Conservation (phyloP, 805 yeast genomes). For the Ogataea pilisensis region DNA sequence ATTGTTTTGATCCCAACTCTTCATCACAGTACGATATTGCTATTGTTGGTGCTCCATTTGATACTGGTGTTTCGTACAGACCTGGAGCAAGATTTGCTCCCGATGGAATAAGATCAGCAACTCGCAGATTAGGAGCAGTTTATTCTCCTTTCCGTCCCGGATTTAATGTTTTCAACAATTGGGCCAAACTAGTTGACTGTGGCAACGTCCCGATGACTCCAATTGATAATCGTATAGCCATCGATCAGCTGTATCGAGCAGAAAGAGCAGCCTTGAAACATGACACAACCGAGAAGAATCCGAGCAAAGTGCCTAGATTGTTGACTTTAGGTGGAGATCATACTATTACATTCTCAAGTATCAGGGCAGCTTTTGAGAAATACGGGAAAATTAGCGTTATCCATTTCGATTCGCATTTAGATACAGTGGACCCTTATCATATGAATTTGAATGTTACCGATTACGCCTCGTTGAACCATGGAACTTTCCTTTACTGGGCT, state of each 20-base stretch:
- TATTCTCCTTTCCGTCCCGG: slow-evolving; percentile 33
- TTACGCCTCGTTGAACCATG: slow-evolving; percentile 54
- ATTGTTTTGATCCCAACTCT: slow-evolving; percentile 14
- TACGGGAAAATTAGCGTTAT: slow-evolving; percentile 47
- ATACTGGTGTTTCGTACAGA: slow-evolving; percentile 47
- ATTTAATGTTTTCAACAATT: slow-evolving; percentile 31
- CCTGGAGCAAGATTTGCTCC: slow-evolving; percentile 60
- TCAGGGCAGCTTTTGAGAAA: slow-evolving; percentile 47
- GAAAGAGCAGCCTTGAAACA: slow-evolving; percentile 42
- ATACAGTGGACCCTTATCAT: slow-evolving; percentile 62
- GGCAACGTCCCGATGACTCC: slow-evolving; percentile 57
- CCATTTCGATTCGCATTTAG: slow-evolving; percentile 67
- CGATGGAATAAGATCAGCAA: slow-evolving; percentile 42
- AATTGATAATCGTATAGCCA: slow-evolving; percentile 49
- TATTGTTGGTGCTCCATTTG: slow-evolving; percentile 53
- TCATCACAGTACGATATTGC: slow-evolving; percentile 39
- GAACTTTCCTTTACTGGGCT: slow-evolving; percentile 64
- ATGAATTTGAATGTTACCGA: slow-evolving; percentile 57
- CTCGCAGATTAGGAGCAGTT: slow-evolving; percentile 40
- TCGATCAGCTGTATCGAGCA: slow-evolving; percentile 50
- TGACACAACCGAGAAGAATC: slow-evolving; percentile 17
- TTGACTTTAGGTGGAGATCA: slow-evolving; percentile 63
- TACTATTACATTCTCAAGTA: slow-evolving; percentile 48
- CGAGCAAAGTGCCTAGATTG: slow-evolving; percentile 33
- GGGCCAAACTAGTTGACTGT: slow-evolving; percentile 44